Evolutionary conservation across 1,139 yeast species (phyloP), one percentile per base, ranked within the genome.

Genomic region (Fermentozyma sake): DNA sequence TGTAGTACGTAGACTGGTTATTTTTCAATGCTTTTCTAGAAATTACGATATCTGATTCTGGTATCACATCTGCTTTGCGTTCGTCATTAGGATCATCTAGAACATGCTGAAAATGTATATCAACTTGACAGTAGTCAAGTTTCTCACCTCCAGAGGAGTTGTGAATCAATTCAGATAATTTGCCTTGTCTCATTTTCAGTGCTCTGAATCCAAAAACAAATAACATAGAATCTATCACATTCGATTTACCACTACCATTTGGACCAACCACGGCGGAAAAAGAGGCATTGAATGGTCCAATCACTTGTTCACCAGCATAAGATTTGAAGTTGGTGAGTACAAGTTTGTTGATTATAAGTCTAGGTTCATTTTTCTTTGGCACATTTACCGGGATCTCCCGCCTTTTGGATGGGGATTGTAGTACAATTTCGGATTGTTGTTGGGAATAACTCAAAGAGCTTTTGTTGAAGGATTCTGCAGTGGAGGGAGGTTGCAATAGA

Each of bases 211-310:
- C 99, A 60, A 93, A 93, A 3, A 93, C 98, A 55, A 93, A 93
- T 34, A 93, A 65, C 72, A 93, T 73, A 2, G 97, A 84, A 51
- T 93, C 99, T 39, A 93, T 93, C 20, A 93, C 98, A 50, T 93
- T 93, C 8, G 97, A 89, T 55, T 91, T 91, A 6, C 98, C 98
- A 21, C 95, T 84, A 16, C 99, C 99, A 52, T 93, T 93, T 4
- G 98, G 98, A 0, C 99, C 99, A n/a, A 93, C 97, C 7, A 93
- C 95, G 0, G 99, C 96, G 6, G 96, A 85, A 50, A 93, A 93
- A 2, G 95, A 85, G 23, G 87, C 62, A 50, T 91, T 83, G 54
- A 93, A 93, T 0, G 99, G 98, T 0, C 99, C 99, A 34, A 93
- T 84, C 7, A 75, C 75, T 56, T 91, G 97, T n/a, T 70, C 61